Percentiles rank a stretch among this genome's conserved stretches.
Evolutionary conservation across 2,329 filamentous ascomycete genomes (phyloP).

Genomic region (Purpureocillium takamizusanense): DNA sequence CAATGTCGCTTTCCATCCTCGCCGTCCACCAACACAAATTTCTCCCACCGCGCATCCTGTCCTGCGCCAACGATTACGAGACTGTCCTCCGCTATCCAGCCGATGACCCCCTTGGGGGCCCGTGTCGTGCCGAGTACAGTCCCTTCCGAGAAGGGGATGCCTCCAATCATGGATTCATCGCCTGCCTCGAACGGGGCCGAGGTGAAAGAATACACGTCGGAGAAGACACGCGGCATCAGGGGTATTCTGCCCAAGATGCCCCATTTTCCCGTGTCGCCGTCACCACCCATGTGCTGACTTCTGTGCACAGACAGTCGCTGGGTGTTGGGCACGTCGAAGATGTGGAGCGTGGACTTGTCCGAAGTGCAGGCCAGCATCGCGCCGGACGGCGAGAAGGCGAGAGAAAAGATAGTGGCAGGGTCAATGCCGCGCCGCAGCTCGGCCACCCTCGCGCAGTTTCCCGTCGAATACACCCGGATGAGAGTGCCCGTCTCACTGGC

Average conservation of each 20-base stretch:
- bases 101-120: conserved; percentile 74
- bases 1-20: conserved; percentile 60
- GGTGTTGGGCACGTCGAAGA: conserved; percentile 73
- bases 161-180: conserved; percentile 52
- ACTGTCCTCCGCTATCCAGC: conserved; percentile 70
- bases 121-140: conserved; percentile 41
- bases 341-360: conserved; percentile 90
- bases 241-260: conserved; percentile 77
- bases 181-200: conserved; percentile 76
- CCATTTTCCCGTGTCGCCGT: conserved; percentile 64
- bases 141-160: conserved; percentile 31
- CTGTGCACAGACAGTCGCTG: conserved; percentile 27
- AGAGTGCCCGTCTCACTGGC: conserved; percentile 88
- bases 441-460: conserved; percentile 68
- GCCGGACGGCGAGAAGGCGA: conserved; percentile 78
- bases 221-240: conserved; percentile 77
- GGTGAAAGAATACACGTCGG: conserved; percentile 80
- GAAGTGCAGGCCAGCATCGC: conserved; percentile 82
- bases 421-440: conserved; percentile 88
- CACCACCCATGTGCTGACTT: conserved; percentile 19
- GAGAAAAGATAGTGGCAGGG: conserved; percentile 74
- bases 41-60: conserved; percentile 77
- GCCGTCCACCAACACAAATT: conserved; percentile 62
- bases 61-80: conserved; percentile 73
- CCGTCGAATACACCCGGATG: conserved; percentile 75